Percentiles rank a stretch among this genome's conserved stretches.
Conservation (phyloP, 164 flowering plant species). For the Santalum album region DNA sequence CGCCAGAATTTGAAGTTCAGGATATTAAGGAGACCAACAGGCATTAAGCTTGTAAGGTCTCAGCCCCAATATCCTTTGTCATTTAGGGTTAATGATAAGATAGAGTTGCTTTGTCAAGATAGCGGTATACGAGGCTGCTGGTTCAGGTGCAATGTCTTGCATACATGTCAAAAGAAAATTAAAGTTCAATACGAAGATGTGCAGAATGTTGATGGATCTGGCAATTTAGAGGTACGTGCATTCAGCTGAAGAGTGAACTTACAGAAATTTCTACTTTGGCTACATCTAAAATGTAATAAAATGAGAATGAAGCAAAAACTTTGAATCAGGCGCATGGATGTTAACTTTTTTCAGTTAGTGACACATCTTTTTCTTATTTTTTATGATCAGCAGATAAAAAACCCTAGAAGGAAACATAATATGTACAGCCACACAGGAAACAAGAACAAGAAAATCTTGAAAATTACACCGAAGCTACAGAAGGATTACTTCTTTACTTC, state of each 20-base stretch:
- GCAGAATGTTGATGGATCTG: slow-evolving; percentile 57
- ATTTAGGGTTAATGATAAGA: slow-evolving; percentile 50
- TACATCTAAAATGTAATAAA: not conserved
- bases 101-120: slow-evolving; percentile 82
- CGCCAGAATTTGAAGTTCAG: slow-evolving; percentile 29
- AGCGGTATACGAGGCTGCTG: slow-evolving; percentile 93
- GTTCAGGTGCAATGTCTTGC: slow-evolving; percentile 72
- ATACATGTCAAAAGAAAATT: slow-evolving; percentile 37
- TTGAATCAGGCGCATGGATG: too few relatives aligned
- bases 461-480: too few relatives aligned
- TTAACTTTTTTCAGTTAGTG: too few relatives aligned
- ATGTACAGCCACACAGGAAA: too few relatives aligned
- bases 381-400: too few relatives aligned
- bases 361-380: too few relatives aligned
- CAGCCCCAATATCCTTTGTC: slow-evolving; percentile 13
- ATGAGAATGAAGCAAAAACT: too few relatives aligned
- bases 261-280: not conserved
- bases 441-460: too few relatives aligned
- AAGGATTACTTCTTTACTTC: too few relatives aligned
- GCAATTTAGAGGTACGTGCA: slow-evolving; percentile 72
- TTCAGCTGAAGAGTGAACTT: not conserved
- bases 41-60: slow-evolving; percentile 22
- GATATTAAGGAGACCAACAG: slow-evolving; percentile 22
- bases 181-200: slow-evolving; percentile 75
- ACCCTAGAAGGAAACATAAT: too few relatives aligned